phyloP scores from a whole-genome alignment of 352 stramenopile genomes.

The Blastocystis sp. region DNA sequence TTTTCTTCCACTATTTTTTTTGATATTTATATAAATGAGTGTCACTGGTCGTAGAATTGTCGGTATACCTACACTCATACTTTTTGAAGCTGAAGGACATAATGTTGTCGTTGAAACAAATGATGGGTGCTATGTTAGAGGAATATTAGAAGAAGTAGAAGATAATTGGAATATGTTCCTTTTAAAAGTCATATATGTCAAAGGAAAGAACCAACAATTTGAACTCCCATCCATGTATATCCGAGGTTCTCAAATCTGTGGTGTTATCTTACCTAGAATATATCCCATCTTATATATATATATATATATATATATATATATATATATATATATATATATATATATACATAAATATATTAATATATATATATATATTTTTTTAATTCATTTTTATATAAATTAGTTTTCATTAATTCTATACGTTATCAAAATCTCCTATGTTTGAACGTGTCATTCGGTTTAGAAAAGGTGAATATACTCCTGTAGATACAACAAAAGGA shows the following conservation, averaged over 20 bases:
- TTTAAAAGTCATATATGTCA: slow-evolving; percentile 29
- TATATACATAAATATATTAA: too few relatives aligned
- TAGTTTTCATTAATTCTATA: not conserved
- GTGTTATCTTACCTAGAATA: too few relatives aligned
- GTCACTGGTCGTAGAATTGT: slow-evolving; percentile 37
- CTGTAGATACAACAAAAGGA: too few relatives aligned
- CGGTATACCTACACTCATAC: slow-evolving; percentile 26
- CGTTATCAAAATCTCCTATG: slow-evolving; percentile 34
- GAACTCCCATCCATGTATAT: slow-evolving; percentile 26
- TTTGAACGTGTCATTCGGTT: slow-evolving; percentile 32
- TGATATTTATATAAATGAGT: too few relatives aligned
- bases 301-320: too few relatives aligned
- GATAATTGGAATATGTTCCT: slow-evolving; percentile 36
- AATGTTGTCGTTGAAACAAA: slow-evolving; percentile 26
- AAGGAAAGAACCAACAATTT: slow-evolving; percentile 14
- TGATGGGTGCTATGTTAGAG: slow-evolving; percentile 30
- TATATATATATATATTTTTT: too few relatives aligned
- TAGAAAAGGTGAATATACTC: too few relatives aligned
- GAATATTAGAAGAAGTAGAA: slow-evolving; percentile 23
- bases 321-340: too few relatives aligned
- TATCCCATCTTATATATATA: too few relatives aligned
- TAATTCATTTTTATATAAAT: slow-evolving; percentile 26
- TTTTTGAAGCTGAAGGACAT: slow-evolving; percentile 33
- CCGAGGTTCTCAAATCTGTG: slow-evolving; percentile 16
- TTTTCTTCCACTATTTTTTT: too few relatives aligned